Conservation (phyloP, 306 rosid genomes). For the Abrus precatorius region DNA sequence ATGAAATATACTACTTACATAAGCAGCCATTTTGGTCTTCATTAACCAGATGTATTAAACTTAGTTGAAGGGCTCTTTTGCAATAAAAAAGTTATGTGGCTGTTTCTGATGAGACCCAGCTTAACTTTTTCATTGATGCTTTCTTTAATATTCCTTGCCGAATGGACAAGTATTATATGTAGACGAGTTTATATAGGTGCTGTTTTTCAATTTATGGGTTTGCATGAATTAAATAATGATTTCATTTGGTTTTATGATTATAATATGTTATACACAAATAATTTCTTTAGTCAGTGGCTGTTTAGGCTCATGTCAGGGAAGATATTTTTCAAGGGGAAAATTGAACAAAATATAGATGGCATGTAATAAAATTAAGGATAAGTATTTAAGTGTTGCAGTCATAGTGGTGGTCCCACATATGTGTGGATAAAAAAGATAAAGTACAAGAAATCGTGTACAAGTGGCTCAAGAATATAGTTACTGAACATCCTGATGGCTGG, state of each 20-base stretch:
- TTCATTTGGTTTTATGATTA: conserved; percentile 24
- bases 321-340: neutral
- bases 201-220: conserved; percentile 17
- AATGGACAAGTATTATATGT: conserved; percentile 36
- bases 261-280: neutral
- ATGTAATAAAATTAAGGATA: neutral
- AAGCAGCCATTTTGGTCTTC: conserved; percentile 32
- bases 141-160: conserved; percentile 48
- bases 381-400: conserved; percentile 5
- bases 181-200: neutral
- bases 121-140: conserved; percentile 42
- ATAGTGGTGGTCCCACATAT: conserved; percentile 46
- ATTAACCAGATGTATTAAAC: conserved; percentile 38
- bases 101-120: conserved; percentile 26
- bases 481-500: conserved; percentile 36
- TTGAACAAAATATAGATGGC: neutral
- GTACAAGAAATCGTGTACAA: conserved; percentile 44
- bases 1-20: neutral
- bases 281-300: conserved; percentile 1
- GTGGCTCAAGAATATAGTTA: conserved; percentile 48
- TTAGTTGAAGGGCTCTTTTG: conserved; percentile 8
- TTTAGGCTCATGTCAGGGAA: neutral
- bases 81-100: neutral
- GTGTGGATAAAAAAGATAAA: conserved; percentile 39
- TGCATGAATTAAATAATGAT: neutral